A percentile compares a stretch with the other conserved stretches of the same genome.
These are phyloP conservation scores for Hanseniaspora lachancei DNA, from an alignment of 805 yeast species.

Conservation along the genomic window DNA sequence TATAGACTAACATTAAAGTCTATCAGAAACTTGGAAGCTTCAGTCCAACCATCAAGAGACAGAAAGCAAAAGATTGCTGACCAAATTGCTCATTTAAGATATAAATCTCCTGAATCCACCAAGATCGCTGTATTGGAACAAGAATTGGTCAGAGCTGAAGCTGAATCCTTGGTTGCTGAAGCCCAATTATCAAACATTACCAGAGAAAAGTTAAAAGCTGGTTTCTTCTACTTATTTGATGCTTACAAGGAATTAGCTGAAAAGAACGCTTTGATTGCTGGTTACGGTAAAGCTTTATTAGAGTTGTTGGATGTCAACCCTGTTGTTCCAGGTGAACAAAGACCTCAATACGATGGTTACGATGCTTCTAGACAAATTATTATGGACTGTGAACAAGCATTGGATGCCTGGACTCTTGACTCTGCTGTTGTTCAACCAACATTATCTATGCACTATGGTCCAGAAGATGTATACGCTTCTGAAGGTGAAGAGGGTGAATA, in stretches of 20 bases:
- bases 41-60: conserved; percentile 80
- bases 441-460: conserved; percentile 49
- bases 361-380: conserved; percentile 81
- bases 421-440: conserved; percentile 74
- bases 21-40: conserved; percentile 71
- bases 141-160: conserved; percentile 83
- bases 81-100: conserved; percentile 69
- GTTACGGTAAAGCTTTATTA: conserved; percentile 76
- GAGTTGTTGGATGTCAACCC: conserved; percentile 75
- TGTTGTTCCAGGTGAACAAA: conserved; percentile 83
- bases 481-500: conserved; percentile 40
- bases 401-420: conserved; percentile 75
- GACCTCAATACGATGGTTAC: conserved; percentile 80
- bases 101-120: conserved; percentile 73
- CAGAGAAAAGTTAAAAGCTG: conserved; percentile 73
- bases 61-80: conserved; percentile 76
- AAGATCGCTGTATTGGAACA: conserved; percentile 72
- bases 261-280: conserved; percentile 74
- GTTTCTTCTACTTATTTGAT: conserved; percentile 73
- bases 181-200: conserved; percentile 83
- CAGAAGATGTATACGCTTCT: conserved; percentile 40
- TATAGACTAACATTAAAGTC: conserved; percentile 72
- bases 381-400: conserved; percentile 71
- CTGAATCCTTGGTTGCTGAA: conserved; percentile 82
- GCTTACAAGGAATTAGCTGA: conserved; percentile 76